Base-by-base conservation (phyloP, 306 rosid species). In the Trichosanthes cucumerina region DNA sequence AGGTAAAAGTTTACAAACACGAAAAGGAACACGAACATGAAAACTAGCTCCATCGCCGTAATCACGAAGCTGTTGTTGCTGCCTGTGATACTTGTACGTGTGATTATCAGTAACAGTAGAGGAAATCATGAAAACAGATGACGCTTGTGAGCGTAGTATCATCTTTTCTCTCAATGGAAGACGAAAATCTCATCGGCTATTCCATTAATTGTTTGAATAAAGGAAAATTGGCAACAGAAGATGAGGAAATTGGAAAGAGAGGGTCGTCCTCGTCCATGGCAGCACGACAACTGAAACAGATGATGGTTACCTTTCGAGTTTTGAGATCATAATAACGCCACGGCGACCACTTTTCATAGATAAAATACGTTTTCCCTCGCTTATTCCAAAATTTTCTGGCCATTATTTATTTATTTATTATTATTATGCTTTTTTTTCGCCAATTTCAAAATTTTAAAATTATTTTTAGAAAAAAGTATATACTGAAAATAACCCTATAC, bases 291-390 rank as follows among this genome's bases (percentile, higher is more conserved):
- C 14, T 28, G 36, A 49, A 26, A 28, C 24, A 18, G 59, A 26
- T 15, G 41, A 74, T 75, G 79, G 64, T 50, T 53, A 31, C 26
- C 18, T 75, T 53, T 36, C 2, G 12, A 34, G 44, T 56, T 70
- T 70, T 71, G 82, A 46, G 82, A 70, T 41, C 82, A 21, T 41
- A 43, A 54, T 16, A 28, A 54, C 34, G 82, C 82, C 82, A 79
- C 82, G 78, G 34, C 78, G 6, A 9, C 82, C 69, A 34, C 33
- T 39, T 24, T 57, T 36, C 41, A 16, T 8, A 15, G 23, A 57
- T 77, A 41, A 36, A 44, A 70, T 43, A 13, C 57, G 9, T 38
- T 66, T 34, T 38, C 73, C 73, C 49, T 66, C 49, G 26, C 14
- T 34, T 34, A 36, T 66, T 38, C 41, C 46, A 36, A 7, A 66